Conservation (phyloP, 1,139 yeast species). For the Nadsonia commutata region DNA sequence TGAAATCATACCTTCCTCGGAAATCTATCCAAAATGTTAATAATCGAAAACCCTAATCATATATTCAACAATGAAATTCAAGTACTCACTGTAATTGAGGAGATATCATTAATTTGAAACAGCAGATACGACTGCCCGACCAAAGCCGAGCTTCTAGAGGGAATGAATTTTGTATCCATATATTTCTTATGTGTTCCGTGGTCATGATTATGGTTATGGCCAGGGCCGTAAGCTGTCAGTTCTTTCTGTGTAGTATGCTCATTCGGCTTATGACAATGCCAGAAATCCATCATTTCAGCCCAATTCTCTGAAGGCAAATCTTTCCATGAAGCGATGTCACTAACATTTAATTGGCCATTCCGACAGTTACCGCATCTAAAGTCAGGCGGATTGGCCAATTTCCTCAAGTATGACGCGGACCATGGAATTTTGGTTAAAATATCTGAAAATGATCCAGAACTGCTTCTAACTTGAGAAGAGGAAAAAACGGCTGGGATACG, state of each 20-base stretch:
- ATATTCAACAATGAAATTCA: no score
- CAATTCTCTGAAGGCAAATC: slow-evolving; percentile 88
- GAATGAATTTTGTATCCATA: neutral
- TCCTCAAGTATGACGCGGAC: slow-evolving; percentile 10
- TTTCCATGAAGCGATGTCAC: no score
- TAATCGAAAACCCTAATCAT: no score
- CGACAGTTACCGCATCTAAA: neutral
- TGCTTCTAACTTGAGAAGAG: neutral
- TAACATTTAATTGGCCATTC: no score
- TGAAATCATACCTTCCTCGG: no score
- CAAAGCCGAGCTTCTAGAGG: slow-evolving; percentile 1
- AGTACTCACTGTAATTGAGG: neutral
- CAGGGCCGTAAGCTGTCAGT: slow-evolving; percentile 21
- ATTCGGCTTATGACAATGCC: slow-evolving; percentile 94
- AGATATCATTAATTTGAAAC: slow-evolving; percentile 5
- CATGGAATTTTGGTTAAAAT: slow-evolving; percentile 10
- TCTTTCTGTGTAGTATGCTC: slow-evolving; percentile 18
- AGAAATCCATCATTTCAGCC: slow-evolving; percentile 92
- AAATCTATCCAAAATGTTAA: no score
- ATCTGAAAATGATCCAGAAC: neutral
- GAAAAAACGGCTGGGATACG: neutral
- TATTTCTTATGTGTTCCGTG: neutral
- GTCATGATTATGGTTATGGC: neutral
- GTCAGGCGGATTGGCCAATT: neutral
- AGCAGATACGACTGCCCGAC: neutral